A percentile compares a stretch with the other conserved stretches of the same genome.
These are phyloP conservation scores for Fistulinella prunicolor DNA, from an alignment of 768 basidiomycete genomes.

Conservation along the genomic window DNA sequence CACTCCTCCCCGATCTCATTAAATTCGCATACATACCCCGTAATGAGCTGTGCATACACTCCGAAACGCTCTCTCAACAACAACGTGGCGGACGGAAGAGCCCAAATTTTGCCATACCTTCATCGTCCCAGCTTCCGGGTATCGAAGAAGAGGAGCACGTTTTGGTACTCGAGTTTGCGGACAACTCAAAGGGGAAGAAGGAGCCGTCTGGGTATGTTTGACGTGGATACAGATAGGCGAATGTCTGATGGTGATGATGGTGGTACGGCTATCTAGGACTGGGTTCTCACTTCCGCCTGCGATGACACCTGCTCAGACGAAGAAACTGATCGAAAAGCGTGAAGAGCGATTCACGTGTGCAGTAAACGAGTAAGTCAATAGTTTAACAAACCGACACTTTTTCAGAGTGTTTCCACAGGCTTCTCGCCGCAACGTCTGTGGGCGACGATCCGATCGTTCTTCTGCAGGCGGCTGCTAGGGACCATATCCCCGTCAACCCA, in stretches of 20 bases:
- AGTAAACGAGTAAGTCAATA: conserved; percentile 57
- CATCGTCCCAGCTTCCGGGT: conserved; percentile 26
- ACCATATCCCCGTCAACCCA: conserved; percentile 71
- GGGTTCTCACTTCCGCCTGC: conserved; percentile 29
- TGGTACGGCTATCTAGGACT: conserved; percentile 9
- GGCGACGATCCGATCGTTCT: conserved; percentile 61
- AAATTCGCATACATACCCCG: conserved; percentile 78
- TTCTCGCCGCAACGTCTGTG: conserved; percentile 50
- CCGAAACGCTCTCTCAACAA: conserved; percentile 28
- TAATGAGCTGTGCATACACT: conserved; percentile 56
- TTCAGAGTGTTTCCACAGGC: conserved; percentile 35
- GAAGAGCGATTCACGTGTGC: conserved; percentile 64
- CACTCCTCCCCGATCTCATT: conserved; percentile 77
- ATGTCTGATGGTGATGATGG: neutral
- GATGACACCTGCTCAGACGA: conserved; percentile 54
- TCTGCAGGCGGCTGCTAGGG: conserved; percentile 62
- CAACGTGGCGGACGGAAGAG: conserved; percentile 32
- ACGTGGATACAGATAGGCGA: neutral
- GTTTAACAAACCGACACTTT: neutral
- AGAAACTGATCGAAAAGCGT: conserved; percentile 68
- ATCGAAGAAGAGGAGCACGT: conserved; percentile 45
- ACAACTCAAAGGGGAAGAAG: conserved; percentile 38
- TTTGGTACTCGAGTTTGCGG: conserved; percentile 49
- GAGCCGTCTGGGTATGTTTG: conserved; percentile 26
- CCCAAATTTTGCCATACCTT: conserved; percentile 40